Conservation (phyloP, 2,329 filamentous ascomycete species). For the Colletotrichum neosansevieriae region DNA sequence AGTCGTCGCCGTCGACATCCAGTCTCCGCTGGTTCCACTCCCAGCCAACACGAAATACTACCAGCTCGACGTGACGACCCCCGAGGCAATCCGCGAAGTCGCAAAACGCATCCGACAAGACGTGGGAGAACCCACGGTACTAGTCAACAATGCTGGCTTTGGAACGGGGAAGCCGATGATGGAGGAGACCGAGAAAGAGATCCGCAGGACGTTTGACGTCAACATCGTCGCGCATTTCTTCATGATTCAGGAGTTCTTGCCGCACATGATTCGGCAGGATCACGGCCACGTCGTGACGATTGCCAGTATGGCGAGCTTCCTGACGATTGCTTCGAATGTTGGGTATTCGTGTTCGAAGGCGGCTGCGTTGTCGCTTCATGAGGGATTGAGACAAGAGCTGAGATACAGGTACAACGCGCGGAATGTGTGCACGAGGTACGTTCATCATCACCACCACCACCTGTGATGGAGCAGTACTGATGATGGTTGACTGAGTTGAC, state of each 20-base stretch:
- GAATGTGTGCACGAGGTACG: conserved; percentile 39
- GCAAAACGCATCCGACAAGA: conserved; percentile 55
- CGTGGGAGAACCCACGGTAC: conserved; percentile 50
- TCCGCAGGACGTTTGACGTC: conserved; percentile 8
- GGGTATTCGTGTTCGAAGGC: conserved; percentile 17
- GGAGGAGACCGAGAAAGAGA: conserved; percentile 1
- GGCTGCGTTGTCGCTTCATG: conserved; percentile 12
- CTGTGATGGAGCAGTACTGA: background rate
- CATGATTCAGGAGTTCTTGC: conserved; percentile 3
- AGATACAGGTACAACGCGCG: conserved; percentile 5
- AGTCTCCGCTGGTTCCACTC: background rate
- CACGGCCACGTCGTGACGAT: conserved; percentile 11
- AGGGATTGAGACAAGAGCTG: conserved; percentile 19
- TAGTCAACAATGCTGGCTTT: conserved; percentile 55
- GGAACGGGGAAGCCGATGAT: conserved; percentile 37
- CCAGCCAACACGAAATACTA: conserved; percentile 1
- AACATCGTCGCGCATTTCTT: conserved; percentile 18
- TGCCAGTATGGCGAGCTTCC: conserved; percentile 2
- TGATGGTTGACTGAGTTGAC: background rate
- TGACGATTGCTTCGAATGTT: conserved; percentile 6
- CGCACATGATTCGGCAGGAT: conserved; percentile 7
- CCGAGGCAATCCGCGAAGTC: conserved; percentile 51
- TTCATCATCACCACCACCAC: background rate
- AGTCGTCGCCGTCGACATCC: conserved; percentile 18
- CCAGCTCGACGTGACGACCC: conserved; percentile 10